Conservation (phyloP, 2,329 filamentous ascomycete genomes). For the Pseudogymnoascus sp. region DNA sequence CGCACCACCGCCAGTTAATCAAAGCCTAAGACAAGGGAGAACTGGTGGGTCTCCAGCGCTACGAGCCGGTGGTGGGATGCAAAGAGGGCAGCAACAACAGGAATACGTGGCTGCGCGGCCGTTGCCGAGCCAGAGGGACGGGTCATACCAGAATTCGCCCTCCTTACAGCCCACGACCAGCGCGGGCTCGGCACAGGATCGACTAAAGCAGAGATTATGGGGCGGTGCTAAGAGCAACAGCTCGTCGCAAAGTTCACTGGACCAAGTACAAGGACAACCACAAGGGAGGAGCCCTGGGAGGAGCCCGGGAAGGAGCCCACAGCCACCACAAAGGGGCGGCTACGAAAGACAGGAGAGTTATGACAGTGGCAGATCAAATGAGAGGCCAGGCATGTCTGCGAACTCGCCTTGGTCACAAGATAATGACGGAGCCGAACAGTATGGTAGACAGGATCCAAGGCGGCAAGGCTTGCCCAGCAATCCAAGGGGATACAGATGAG, state of each 20-base stretch:
- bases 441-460: not conserved
- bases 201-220: constrained; percentile 73
- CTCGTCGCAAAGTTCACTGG: constrained; percentile 1
- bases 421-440: not conserved
- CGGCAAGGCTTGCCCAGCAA: constrained; percentile 6
- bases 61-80: constrained; percentile 24
- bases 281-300: not conserved
- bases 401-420: not conserved
- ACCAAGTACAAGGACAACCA: not conserved
- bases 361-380: not conserved
- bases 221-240: constrained; percentile 29
- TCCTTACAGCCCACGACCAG: constrained; percentile 16
- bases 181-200: constrained; percentile 64
- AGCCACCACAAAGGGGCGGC: not conserved
- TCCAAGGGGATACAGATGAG: not conserved
- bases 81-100: constrained; percentile 12
- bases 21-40: constrained; percentile 40
- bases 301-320: not conserved
- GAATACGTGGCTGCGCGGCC: constrained; percentile 43
- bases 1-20: constrained; percentile 26
- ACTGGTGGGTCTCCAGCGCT: constrained; percentile 23
- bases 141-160: constrained; percentile 60
- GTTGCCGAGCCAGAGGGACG: constrained; percentile 64
- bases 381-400: not conserved
- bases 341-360: constrained; percentile 1